Evolutionary conservation across 1,284 basidiomycete genomes (phyloP), one percentile per base, ranked within the genome.

Genomic region (Cutaneotrichosporon dermatis): DNA sequence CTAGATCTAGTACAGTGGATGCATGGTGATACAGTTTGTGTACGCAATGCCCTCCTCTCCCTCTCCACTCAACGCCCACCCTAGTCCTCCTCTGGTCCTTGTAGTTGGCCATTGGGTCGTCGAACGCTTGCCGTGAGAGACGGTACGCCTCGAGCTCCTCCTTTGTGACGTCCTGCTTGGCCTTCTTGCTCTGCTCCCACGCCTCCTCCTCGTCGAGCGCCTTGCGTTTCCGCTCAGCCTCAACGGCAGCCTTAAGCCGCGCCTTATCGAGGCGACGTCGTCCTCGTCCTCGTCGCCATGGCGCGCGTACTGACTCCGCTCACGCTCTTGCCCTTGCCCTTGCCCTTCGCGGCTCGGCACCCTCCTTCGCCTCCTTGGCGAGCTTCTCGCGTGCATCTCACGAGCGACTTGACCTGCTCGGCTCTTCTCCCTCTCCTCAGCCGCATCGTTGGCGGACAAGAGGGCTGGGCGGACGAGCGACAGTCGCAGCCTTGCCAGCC

Each of bases 401-500:
- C 72, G n/a, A 79, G 61, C 12, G 73, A 71, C 62, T 76, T 76
- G 39, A 63, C 56, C 39, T 58, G 58, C 55, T 62, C 51, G 54
- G 49, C 54, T 62, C 58, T 48, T 53, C 50, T 53, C 66, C 57
- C 53, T 59, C 68, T 25, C 25, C 25, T 25, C 25, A 3, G 25
- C 25, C 25, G 25, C 25, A 35, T 61, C 63, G 15, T 69, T 69
- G 73, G 73, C 15, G 76, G 80, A 34, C 6, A 93, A 83, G 42
- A 93, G 81, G 33, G 83, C 82, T 85, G 83, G 2, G 88, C 87
- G 63, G 82, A 86, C 2, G 88, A 13, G 87, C 86, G 40, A 84
- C 70, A 6, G 84, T 80, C 6, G 94, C 94, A 61, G 86, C 84
- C 63, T 90, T 96, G 59, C 91, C 94, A 7, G 88, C 92, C 73